These are phyloP conservation scores for Athelia sp. DNA, from an alignment of 1,284 basidiomycete genomes.

Conservation along the genomic window DNA sequence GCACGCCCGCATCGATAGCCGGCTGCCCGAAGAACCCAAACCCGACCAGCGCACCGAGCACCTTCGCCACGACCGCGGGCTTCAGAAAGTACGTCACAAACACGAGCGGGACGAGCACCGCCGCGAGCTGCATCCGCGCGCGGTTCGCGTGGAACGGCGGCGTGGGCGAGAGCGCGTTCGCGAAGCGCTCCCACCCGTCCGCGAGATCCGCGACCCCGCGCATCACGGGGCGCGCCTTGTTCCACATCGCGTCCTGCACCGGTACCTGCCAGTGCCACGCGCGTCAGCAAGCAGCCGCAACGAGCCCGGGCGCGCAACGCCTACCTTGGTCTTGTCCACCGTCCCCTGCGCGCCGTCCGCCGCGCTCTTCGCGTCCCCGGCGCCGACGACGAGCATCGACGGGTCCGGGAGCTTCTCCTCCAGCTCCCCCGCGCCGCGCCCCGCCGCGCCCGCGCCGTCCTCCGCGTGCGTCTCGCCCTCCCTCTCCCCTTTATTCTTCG, in stretches of 20 bases:
- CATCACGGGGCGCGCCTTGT: conserved; percentile 31
- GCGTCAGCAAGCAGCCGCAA: no score
- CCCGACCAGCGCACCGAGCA: neutral
- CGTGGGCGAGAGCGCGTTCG: neutral
- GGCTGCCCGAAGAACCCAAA: neutral
- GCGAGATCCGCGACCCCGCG: conserved; percentile 1
- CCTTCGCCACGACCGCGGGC: neutral
- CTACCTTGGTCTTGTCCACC: conserved; percentile 26
- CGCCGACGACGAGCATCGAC: conserved; percentile 21
- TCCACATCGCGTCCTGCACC: conserved; percentile 25
- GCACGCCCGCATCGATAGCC: neutral
- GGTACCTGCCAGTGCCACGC: no score
- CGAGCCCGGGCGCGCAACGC: no score
- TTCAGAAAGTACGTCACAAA: neutral
- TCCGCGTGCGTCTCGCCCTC: no score
- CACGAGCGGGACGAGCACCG: neutral
- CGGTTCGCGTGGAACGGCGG: neutral
- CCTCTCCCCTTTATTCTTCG: no score
- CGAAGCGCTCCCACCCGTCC: neutral
- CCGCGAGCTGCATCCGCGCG: neutral
- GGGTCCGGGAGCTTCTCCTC: conserved; percentile 25
- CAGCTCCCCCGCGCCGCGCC: conserved; percentile 9
- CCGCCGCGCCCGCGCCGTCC: neutral
- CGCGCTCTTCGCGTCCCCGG: conserved; percentile 23
- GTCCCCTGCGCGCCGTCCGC: conserved; percentile 22